Percentiles rank a stretch among this genome's conserved stretches.
Conservation (phyloP, 2,329 filamentous ascomycete genomes). For the Paecilomyces sp. region DNA sequence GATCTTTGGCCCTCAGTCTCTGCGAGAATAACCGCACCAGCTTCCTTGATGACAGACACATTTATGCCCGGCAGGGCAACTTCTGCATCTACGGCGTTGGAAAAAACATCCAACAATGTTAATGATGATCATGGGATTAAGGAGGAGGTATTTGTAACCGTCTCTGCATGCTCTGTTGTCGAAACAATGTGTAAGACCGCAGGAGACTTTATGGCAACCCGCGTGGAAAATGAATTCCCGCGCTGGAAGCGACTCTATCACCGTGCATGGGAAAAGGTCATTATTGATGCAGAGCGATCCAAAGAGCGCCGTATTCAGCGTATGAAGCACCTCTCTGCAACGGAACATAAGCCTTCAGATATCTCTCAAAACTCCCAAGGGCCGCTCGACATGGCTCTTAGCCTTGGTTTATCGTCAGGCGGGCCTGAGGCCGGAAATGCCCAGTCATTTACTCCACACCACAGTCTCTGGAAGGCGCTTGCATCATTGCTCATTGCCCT, state of each 20-base stretch:
- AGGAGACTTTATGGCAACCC: slow-evolving; percentile 70
- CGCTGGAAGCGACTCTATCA: slow-evolving; percentile 36
- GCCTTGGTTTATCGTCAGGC: slow-evolving; percentile 13
- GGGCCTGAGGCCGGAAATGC: slow-evolving; percentile 6
- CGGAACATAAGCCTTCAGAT: neutral
- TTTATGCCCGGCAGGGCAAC: slow-evolving; percentile 51
- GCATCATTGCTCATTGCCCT: slow-evolving; percentile 31
- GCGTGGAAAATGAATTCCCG: slow-evolving; percentile 64
- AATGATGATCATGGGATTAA: slow-evolving; percentile 18
- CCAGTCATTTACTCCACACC: slow-evolving; percentile 31
- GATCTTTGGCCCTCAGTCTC: slow-evolving; percentile 77
- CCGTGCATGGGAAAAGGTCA: slow-evolving; percentile 29
- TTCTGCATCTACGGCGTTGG: slow-evolving; percentile 25
- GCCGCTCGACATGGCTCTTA: slow-evolving; percentile 1
- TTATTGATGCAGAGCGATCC: slow-evolving; percentile 26
- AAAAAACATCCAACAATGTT: slow-evolving; percentile 27
- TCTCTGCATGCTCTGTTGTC: slow-evolving; percentile 64
- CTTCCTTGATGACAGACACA: slow-evolving; percentile 5
- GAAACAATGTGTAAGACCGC: slow-evolving; percentile 61
- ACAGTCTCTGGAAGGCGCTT: slow-evolving; percentile 32
- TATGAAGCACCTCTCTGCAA: slow-evolving; percentile 7
- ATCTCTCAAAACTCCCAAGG: neutral
- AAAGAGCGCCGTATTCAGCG: slow-evolving; percentile 23
- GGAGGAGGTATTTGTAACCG: slow-evolving; percentile 48
- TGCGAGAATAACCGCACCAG: slow-evolving; percentile 16